phyloP scores from a whole-genome alignment of 2,329 filamentous ascomycete genomes.

The Ilyonectria mors-panacis region DNA sequence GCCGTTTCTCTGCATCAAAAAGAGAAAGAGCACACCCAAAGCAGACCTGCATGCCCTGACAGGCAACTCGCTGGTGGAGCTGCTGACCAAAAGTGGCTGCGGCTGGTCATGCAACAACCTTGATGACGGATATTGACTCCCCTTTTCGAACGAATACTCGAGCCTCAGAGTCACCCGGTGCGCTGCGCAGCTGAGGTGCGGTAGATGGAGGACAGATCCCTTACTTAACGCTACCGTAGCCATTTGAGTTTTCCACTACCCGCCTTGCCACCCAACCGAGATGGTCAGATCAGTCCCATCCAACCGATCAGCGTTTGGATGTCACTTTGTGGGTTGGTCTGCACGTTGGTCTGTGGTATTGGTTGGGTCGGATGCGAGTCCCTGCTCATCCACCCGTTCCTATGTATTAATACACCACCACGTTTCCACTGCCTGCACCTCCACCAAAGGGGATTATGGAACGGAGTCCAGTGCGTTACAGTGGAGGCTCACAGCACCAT shows the following conservation, averaged over 20 bases:
- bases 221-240: too few species aligned
- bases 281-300: too few species aligned
- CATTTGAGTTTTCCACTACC: too few species aligned
- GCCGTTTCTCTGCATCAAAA: background rate
- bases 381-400: too few species aligned
- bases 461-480: background rate
- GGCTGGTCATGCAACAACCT: background rate
- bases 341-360: too few species aligned
- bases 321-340: too few species aligned
- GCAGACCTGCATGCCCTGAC: background rate
- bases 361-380: too few species aligned
- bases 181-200: too few species aligned
- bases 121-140: background rate
- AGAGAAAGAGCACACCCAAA: background rate
- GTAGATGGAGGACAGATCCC: too few species aligned
- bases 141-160: background rate
- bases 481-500: background rate
- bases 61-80: background rate
- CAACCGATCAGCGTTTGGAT: too few species aligned
- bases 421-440: background rate
- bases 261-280: too few species aligned
- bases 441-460: background rate
- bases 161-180: background rate
- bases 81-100: constrained; percentile 4
- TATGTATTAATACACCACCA: too few species aligned